phyloP scores from a whole-genome alignment of 106 monocot species.

The Dendrobium catenatum region DNA sequence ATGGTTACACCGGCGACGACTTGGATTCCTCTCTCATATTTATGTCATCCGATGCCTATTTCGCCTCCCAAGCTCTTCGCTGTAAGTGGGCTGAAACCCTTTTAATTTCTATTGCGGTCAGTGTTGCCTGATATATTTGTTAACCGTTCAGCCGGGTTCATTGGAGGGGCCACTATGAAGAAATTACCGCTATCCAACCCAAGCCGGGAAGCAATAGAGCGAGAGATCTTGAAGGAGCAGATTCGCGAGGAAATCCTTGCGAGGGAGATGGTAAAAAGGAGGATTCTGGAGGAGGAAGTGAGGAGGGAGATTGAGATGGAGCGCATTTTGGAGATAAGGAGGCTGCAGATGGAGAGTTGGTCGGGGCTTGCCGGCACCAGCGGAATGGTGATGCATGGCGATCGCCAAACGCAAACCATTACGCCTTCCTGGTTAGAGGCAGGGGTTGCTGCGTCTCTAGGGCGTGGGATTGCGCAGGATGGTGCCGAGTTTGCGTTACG shows the following conservation, averaged over 20 bases:
- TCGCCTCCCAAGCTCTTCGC: neutral
- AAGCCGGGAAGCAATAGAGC: neutral
- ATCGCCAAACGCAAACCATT: neutral
- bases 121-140: neutral
- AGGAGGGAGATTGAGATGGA: constrained; percentile 24
- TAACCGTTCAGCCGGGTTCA: neutral
- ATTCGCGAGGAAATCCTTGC: constrained; percentile 27
- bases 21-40: neutral
- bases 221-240: constrained; percentile 22
- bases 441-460: neutral
- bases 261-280: constrained; percentile 10
- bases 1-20: neutral
- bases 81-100: neutral
- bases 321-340: neutral
- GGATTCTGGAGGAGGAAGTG: constrained; percentile 28
- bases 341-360: constrained; percentile 1
- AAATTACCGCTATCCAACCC: too few species aligned
- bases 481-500: neutral
- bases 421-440: neutral
- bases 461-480: neutral
- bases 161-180: neutral
- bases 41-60: neutral
- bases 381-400: neutral
- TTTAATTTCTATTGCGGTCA: neutral
- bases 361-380: neutral